Base-by-base conservation (phyloP, 257 asterid genomes). In the Solanum paucissectum region DNA sequence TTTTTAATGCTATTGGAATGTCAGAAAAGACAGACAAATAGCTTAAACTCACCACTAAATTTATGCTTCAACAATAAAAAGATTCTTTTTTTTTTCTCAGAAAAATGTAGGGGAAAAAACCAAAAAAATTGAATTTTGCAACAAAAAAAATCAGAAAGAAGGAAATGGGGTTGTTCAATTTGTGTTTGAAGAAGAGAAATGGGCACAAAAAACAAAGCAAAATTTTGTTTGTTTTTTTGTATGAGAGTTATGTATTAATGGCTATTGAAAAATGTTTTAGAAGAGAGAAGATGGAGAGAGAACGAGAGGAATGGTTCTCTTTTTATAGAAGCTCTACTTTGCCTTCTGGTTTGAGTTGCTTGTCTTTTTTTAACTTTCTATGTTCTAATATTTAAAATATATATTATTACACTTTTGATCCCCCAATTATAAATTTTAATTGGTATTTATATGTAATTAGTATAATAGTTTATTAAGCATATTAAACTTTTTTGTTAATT, bases 261-360 rank as follows among this genome's bases (percentile, higher is more conserved):
- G 76, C 84, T 46, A 42, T 42, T 12, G 38, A 44, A 25, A 23
- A 68, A 68, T 27, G 20, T 44, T 23, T 12, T 10, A 72, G 81
- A 72, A 21, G 10, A 40, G 83, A 27, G 89, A 93, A 82, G 90
- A 89, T 91, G 87, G 88, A 58, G 83, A 87, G 86, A 87, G 91
- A 86, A 89, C 89, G 83, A 89, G 89, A 89, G 87, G 92, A 91
- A 90, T 87, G 87, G 85, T 87, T 84, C 91, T 88, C 91, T 89
- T 92, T 93, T 92, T 95, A 94, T 89, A 89, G 95, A 52, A 93
- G 90, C 89, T 85, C 85, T 87, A 68, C 62, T 90, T 90, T 89
- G 89, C 90, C 89, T 87, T 90, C 88, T 38, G 90, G 90, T 88
- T 91, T 90, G 84, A 85, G 91, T 91, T 91, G 18, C 87, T n/a